These are phyloP conservation scores for Solanum lignicaule DNA, from an alignment of 257 asterid species.

Conservation along the genomic window DNA sequence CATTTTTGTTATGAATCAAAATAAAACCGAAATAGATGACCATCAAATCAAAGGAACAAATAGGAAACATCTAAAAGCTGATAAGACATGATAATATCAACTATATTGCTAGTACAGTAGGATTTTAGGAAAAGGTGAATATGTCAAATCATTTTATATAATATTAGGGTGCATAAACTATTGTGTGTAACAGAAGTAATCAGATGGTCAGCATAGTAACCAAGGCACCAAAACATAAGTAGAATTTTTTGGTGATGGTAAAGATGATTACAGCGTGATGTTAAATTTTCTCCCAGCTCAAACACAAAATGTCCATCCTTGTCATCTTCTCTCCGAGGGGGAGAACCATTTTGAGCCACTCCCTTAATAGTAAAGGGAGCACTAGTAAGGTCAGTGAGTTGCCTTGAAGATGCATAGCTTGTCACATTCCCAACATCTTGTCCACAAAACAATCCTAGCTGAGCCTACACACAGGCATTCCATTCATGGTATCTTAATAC, in stretches of 20 bases:
- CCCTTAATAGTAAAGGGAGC: conserved; percentile 55
- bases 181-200: not conserved
- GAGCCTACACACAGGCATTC: conserved; percentile 93
- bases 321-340: conserved; percentile 91
- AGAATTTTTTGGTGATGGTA: conserved; percentile 25
- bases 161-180: not conserved
- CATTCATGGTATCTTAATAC: conserved; percentile 52
- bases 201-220: not conserved
- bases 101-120: not conserved
- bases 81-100: not conserved
- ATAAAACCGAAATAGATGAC: not conserved
- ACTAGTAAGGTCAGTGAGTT: conserved; percentile 41
- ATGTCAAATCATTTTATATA: not conserved
- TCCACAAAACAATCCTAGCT: conserved; percentile 80
- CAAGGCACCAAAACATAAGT: not conserved
- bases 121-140: not conserved
- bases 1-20: not conserved
- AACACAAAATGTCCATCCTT: conserved; percentile 94
- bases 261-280: conserved; percentile 88
- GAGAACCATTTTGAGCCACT: conserved; percentile 68
- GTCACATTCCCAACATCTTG: conserved; percentile 81
- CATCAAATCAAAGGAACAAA: not conserved
- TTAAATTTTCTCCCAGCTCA: conserved; percentile 95
- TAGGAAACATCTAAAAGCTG: not conserved
- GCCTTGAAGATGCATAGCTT: conserved; percentile 66